Base-by-base conservation (phyloP, 768 basidiomycete genomes). In the Cystofilobasidium bisporidii region DNA sequence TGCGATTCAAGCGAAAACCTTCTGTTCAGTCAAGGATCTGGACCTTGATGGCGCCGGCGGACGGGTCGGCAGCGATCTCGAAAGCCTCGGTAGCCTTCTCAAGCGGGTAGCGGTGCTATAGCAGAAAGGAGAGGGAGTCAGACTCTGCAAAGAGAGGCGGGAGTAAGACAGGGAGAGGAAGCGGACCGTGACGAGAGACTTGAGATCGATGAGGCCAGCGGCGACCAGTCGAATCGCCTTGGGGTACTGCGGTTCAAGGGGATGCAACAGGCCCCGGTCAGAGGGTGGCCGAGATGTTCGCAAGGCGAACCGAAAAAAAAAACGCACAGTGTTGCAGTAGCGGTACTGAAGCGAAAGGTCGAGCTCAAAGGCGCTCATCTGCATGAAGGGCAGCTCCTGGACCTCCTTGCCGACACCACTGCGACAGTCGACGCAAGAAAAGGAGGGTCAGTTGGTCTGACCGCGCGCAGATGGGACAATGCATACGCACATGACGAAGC, bases 371-470 rank as follows among this genome's bases (percentile, higher is more conserved):
- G 76, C 75, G 10, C 74, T 75, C 30, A 75, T 71, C 70, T 76
- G 76, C 69, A 77, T 77, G 73, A 79, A 78, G 14, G 78, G 78
- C 71, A 73, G 70, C 47, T 62, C 43, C 71, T 77, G 75, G 63
- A 77, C 74, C 17, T 73, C 72, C 26, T 76, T 75, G 38, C 79
- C 79, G 48, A 79, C 79, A 62, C 79, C 79, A 41, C 78, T 78
- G 48, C n/a, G n/a, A n/a, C n/a, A 79, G 72, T 24, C 30, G 24
- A 33, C 3, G n/a, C 30, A 60, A n/a, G n/a, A 2, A 14, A 15
- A 61, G 45, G 18, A n/a, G 36, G 28, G 17, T 20, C 18, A 59
- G n/a, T n/a, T n/a, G n/a, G n/a, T n/a, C n/a, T n/a, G n/a, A n/a
- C n/a, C n/a, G n/a, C n/a, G n/a, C n/a, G n/a, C n/a, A n/a, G n/a